These are phyloP conservation scores for Petrea volubilis DNA, from an alignment of 257 asterid species.

Conservation along the genomic window DNA sequence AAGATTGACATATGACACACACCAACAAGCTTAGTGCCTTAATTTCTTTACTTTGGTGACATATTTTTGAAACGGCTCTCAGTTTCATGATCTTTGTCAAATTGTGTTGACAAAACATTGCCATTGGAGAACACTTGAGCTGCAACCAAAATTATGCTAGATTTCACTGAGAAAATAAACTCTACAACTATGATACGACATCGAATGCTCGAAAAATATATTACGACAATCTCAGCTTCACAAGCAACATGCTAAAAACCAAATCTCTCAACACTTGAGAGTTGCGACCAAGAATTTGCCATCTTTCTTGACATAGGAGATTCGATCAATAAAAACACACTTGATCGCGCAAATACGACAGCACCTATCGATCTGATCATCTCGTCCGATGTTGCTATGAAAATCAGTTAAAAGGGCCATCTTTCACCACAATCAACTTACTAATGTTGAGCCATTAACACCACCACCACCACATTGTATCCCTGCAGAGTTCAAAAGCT, in stretches of 20 bases:
- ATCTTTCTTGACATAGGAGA: too few relatives aligned
- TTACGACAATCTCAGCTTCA: conserved; percentile 21
- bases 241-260: conserved; percentile 18
- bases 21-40: too few relatives aligned
- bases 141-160: neutral
- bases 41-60: too few relatives aligned
- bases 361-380: too few relatives aligned
- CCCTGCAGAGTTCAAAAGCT: conserved; percentile 70
- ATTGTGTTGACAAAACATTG: too few relatives aligned
- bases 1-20: too few relatives aligned
- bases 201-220: conserved; percentile 16
- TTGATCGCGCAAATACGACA: too few relatives aligned
- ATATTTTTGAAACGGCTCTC: too few relatives aligned
- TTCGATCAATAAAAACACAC: too few relatives aligned
- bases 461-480: conserved; percentile 36
- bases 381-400: neutral
- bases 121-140: neutral
- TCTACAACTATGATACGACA: neutral
- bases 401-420: conserved; percentile 28
- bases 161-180: neutral
- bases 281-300: too few relatives aligned
- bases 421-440: conserved; percentile 33
- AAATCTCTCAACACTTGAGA: too few relatives aligned
- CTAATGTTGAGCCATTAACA: conserved; percentile 35
- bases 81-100: too few relatives aligned